Evolutionary conservation across 371 early-diverging fungal genomes (phyloP), one percentile per base, ranked within the genome.

Genomic region (Saksenaea oblongispora): DNA sequence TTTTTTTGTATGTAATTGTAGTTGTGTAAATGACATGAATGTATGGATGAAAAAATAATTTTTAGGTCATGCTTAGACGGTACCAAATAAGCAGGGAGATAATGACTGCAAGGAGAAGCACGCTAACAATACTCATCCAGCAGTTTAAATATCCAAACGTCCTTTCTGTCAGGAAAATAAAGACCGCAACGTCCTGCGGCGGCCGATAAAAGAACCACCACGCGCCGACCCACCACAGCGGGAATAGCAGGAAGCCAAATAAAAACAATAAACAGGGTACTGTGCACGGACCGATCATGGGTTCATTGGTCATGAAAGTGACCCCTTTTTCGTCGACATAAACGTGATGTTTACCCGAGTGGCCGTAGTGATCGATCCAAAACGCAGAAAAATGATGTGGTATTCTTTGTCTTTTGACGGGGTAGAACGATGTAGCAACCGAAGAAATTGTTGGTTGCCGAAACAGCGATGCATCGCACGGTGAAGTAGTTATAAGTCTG

Each of bases 211-310:
- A 26, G 28, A 59, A 56, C 14, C 59, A n/a, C 54, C 65, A 65
- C 18, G 65, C 65, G 1, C 65, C 65, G 44, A 65, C 17, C 65
- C 65, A 65, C 65, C 65, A 65, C 1, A 65, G 51, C 8, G 65
- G 65, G 37, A 59, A 65, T 14, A 47, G 55, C 18, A 65, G 24
- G 24, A 65, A 65, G 27, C 65, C 65, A 54, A 65, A 65, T 17
- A 65, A 22, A 34, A 65, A 59, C 36, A 65, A 41, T 27, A 42
- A 24, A 11, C 51, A 47, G 22, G 51, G 51, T 47, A 47, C 51
- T 5, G 51, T 22, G 60, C 56, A 47, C 55, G 65, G 26, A 53
- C 24, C 5, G 37, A n/a, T 8, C 36, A 58, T 10, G 55, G 53
- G 54, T 17, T 36, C 24, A 17, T 15, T 13, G 41, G 37, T 55